Base-by-base conservation (phyloP, 192 early-diverging fungal species). In the Backusella mclennaniae region DNA sequence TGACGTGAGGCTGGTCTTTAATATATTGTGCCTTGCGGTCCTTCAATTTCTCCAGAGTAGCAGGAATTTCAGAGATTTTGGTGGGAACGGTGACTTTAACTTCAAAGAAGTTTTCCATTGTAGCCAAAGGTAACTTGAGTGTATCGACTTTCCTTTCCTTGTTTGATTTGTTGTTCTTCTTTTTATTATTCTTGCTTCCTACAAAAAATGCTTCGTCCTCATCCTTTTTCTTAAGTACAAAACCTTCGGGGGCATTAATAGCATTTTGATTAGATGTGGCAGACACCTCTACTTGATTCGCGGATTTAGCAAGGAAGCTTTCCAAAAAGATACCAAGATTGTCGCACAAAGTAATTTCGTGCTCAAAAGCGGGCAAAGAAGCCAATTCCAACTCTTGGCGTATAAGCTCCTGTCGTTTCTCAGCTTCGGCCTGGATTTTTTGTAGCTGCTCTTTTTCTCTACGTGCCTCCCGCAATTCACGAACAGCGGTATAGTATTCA, bases 301-400 rank as follows among this genome's bases (percentile, higher is more conserved):
- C 87, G 31, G 82, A 72, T 44, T 80, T 68, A 36, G 35, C 66
- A 71, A 21, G 41, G 59, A 84, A 82, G 44, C 82, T 80, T 49
- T 89, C 72, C 77, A 98, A 88, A 78, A 93, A 93, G 29, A 85
- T 84, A 77, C 96, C 90, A 69, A 98, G 85, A 67, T 88, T 90
- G 74, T 92, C 91, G 87, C 95, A 96, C 67, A 85, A 88, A 80
- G 84, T 77, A 79, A 98, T 97, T 80, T 98, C 97, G 77, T 89
- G 87, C 56, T 89, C 84, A 85, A 89, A 98, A 15, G 97, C 96
- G 21, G 95, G 95, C 26, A 94, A 83, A 68, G 95, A 92, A 46
- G 97, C 97, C 67, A 91, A 85, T 77, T 97, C 97, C 52, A 89
- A 89, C 81, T 95, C 93, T 74, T 90, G 83, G 80, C 92, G 88